These are phyloP conservation scores for Trypanosoma melophagium DNA, from an alignment of 208 protist genomes.

Conservation along the genomic window DNA sequence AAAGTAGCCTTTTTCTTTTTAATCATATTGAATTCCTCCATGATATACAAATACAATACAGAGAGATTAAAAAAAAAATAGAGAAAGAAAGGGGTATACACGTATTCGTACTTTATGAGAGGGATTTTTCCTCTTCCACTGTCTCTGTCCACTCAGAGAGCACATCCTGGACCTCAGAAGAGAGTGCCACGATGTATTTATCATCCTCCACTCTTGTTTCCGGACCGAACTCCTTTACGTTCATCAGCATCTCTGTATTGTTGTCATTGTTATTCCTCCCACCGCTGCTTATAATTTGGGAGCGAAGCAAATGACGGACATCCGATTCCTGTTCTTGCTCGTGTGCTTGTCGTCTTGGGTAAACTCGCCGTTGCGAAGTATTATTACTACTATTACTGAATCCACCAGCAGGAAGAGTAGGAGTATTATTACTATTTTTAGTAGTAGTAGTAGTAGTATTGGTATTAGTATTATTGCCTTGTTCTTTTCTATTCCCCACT, in stretches of 20 bases:
- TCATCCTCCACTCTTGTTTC: not conserved
- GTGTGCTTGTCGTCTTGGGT: not conserved
- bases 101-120: not conserved
- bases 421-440: too few species aligned
- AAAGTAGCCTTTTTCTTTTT: too few species aligned
- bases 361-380: not conserved
- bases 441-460: too few species aligned
- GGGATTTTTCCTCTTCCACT: not conserved
- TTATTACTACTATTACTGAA: too few species aligned
- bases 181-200: constrained; percentile 10
- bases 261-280: not conserved
- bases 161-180: constrained; percentile 19
- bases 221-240: not conserved
- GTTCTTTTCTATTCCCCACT: too few species aligned
- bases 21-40: not conserved
- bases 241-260: constrained; percentile 6
- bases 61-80: constrained; percentile 6
- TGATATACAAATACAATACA: not conserved
- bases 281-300: not conserved
- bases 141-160: constrained; percentile 17
- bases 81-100: too few species aligned
- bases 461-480: too few species aligned
- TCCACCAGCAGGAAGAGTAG: too few species aligned
- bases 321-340: not conserved
- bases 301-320: too few species aligned